phyloP scores from a whole-genome alignment of 352 stramenopile species.

The Pythium phragmitis region DNA sequence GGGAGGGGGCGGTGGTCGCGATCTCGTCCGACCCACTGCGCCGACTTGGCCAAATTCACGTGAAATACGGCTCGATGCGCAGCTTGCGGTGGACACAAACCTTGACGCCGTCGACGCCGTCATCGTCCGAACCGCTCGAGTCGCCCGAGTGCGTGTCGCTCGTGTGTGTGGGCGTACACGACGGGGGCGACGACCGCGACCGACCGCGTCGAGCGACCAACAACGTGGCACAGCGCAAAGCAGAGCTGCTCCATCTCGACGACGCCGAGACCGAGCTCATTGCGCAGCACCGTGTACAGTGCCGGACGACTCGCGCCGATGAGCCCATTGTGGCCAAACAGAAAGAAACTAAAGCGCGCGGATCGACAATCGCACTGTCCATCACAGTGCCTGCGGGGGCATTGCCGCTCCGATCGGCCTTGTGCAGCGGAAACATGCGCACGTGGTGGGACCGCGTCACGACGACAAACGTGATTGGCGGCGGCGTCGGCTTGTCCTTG shows the following conservation, averaged over 20 bases:
- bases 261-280: background rate
- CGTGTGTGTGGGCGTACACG: background rate
- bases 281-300: slow-evolving; percentile 1
- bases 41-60: background rate
- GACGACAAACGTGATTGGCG: too few relatives aligned
- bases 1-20: too few relatives aligned
- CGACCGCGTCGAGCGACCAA: slow-evolving; percentile 6
- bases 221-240: slow-evolving; percentile 6
- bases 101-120: background rate
- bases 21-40: background rate
- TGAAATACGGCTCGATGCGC: slow-evolving; percentile 1
- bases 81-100: background rate
- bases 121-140: background rate
- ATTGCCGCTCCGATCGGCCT: too few relatives aligned
- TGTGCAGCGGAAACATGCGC: too few relatives aligned
- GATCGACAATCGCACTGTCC: slow-evolving; percentile 4
- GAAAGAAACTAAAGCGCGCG: slow-evolving; percentile 4
- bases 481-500: too few relatives aligned
- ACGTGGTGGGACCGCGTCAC: too few relatives aligned
- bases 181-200: background rate
- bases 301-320: slow-evolving; percentile 5
- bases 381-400: slow-evolving; percentile 3
- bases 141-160: slow-evolving; percentile 1
- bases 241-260: slow-evolving; percentile 4
- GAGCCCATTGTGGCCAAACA: slow-evolving; percentile 7